phyloP scores from a whole-genome alignment of 2,329 filamentous ascomycete species.

The Stylonectria norvegica region DNA sequence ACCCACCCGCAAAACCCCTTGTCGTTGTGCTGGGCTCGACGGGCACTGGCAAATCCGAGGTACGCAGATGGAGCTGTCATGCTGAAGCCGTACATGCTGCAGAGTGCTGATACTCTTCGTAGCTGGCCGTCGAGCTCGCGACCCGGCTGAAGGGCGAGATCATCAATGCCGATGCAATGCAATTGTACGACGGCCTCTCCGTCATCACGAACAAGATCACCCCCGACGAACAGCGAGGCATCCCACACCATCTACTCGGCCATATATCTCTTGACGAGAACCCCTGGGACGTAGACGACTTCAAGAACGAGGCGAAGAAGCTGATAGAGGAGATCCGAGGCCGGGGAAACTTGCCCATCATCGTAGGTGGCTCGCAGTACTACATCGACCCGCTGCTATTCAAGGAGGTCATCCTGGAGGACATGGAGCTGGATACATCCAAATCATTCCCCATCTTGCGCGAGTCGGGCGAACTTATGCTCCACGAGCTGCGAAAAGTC shows the following conservation, averaged over 20 bases:
- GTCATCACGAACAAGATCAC: conserved; percentile 96
- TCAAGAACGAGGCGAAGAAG: conserved; percentile 64
- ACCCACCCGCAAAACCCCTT: conserved; percentile 55
- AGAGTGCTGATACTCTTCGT: conserved; percentile 6
- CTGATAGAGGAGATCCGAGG: conserved; percentile 74
- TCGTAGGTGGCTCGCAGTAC: conserved; percentile 94
- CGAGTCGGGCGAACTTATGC: conserved; percentile 66
- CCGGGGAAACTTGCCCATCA: conserved; percentile 77
- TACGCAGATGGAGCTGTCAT: conserved; percentile 38
- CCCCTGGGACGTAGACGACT: conserved; percentile 79
- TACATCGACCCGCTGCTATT: conserved; percentile 90
- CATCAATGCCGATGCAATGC: conserved; percentile 97
- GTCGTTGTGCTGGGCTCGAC: conserved; percentile 85
- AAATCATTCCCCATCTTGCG: conserved; percentile 66
- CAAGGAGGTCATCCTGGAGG: conserved; percentile 53
- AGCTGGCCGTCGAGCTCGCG: conserved; percentile 90
- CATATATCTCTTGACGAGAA: conserved; percentile 71
- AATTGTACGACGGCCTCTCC: conserved; percentile 87
- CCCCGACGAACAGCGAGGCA: conserved; percentile 65
- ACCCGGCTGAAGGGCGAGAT: conserved; percentile 83
- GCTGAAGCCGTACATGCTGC: conserved; percentile 4
- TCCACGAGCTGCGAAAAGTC: conserved; percentile 70
- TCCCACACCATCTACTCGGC: conserved; percentile 86
- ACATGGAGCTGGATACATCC: conserved; percentile 35
- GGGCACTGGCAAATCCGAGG: conserved; percentile 90